Conservation (phyloP, 305 asterid species). For the Fraxinus albicans region DNA sequence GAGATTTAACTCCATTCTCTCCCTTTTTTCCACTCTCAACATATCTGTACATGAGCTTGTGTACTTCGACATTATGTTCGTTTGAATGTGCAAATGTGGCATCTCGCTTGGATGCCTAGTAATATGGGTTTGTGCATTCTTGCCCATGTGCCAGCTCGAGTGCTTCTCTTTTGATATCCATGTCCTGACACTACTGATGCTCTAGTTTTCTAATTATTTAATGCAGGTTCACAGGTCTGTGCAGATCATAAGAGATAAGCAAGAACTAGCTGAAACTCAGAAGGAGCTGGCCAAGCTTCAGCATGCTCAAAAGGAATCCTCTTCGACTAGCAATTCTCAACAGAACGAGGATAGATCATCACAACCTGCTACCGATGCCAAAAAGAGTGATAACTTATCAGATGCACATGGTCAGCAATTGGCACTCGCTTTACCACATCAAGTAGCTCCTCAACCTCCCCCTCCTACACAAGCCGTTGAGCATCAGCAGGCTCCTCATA, state of each 20-base stretch:
- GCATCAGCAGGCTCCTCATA: constrained; percentile 54
- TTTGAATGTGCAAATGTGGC: neutral
- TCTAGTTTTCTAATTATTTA: neutral
- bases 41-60: neutral
- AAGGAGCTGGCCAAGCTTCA: constrained; percentile 90
- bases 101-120: neutral
- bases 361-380: constrained; percentile 45
- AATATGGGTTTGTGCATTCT: constrained; percentile 1
- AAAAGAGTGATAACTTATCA: constrained; percentile 43
- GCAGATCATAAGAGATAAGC: constrained; percentile 88
- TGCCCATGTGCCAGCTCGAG: neutral
- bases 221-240: constrained; percentile 90
- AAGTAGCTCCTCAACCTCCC: constrained; percentile 50
- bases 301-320: constrained; percentile 65
- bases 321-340: constrained; percentile 44
- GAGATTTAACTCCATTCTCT: neutral
- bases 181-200: neutral
- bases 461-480: constrained; percentile 43
- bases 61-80: neutral
- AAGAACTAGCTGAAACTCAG: constrained; percentile 89
- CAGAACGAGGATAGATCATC: constrained; percentile 54
- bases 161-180: neutral
- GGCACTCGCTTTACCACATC: constrained; percentile 77
- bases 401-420: constrained; percentile 61
- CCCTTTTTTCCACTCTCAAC: neutral